These are phyloP conservation scores for Aspergillus leporis DNA, from an alignment of 495 filamentous ascomycete species.

Conservation along the genomic window DNA sequence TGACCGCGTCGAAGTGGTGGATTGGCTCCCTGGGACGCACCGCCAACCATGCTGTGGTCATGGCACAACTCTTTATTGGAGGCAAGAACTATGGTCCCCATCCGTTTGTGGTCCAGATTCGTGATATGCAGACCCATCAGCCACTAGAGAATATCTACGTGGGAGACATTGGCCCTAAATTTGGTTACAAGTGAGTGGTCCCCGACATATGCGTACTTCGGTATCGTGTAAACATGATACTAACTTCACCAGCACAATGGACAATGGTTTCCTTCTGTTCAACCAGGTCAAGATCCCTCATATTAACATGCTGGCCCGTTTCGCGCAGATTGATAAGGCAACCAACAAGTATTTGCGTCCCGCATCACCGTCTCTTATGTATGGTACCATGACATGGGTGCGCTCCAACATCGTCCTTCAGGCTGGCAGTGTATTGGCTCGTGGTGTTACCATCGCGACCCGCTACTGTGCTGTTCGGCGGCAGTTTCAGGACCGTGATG, in stretches of 20 bases:
- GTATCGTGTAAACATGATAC: neutral
- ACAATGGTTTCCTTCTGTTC: constrained; percentile 75
- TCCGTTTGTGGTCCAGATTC: constrained; percentile 73
- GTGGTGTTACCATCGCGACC: constrained; percentile 73
- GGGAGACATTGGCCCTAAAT: constrained; percentile 75
- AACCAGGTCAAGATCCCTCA: constrained; percentile 71
- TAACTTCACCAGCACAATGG: constrained; percentile 56
- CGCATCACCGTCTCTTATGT: constrained; percentile 63
- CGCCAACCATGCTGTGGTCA: constrained; percentile 73
- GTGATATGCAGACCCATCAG: constrained; percentile 68
- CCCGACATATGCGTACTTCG: neutral
- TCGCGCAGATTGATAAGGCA: constrained; percentile 59
- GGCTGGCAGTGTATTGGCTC: constrained; percentile 65
- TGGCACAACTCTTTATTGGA: constrained; percentile 66
- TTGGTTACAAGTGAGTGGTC: constrained; percentile 57
- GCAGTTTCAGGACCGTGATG: constrained; percentile 72
- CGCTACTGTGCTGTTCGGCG: constrained; percentile 67
- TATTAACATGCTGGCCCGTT: constrained; percentile 66
- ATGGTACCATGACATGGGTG: constrained; percentile 73
- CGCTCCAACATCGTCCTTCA: constrained; percentile 70
- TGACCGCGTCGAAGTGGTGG: constrained; percentile 79
- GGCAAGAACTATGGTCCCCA: constrained; percentile 70
- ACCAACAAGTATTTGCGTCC: constrained; percentile 65
- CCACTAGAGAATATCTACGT: constrained; percentile 69
- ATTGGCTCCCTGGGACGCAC: constrained; percentile 71